Evolutionary conservation across 1,139 yeast genomes (phyloP).

Genomic region (Sporopachydermia cereana): DNA sequence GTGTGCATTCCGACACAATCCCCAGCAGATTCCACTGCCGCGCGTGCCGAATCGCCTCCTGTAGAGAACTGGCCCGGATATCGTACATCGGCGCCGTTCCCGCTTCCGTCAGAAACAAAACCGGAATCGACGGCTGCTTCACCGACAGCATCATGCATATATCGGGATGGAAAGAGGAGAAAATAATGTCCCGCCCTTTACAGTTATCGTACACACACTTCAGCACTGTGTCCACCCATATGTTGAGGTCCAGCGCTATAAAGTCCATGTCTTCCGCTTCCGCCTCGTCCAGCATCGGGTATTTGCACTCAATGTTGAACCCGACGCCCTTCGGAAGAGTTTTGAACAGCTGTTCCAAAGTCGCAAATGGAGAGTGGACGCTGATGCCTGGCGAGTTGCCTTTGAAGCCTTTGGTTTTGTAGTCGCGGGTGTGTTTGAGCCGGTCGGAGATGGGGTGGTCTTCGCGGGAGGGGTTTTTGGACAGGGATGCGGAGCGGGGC

Average conservation of each 20-base stretch:
- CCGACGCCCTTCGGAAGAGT: constrained; percentile 80
- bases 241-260: constrained; percentile 71
- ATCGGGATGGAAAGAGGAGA: constrained; percentile 93
- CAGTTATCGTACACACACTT: constrained; percentile 70
- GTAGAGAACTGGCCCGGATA: constrained; percentile 75
- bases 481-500: constrained; percentile 19
- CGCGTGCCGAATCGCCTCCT: constrained; percentile 85
- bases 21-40: constrained; percentile 89
- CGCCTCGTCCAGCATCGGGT: constrained; percentile 93
- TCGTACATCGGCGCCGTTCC: constrained; percentile 84
- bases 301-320: constrained; percentile 88
- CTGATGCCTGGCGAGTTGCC: constrained; percentile 86
- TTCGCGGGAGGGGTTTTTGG: constrained; percentile 12
- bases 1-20: constrained; percentile 80
- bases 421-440: constrained; percentile 80
- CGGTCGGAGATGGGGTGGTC: constrained; percentile 35
- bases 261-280: constrained; percentile 83
- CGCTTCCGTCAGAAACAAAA: constrained; percentile 77
- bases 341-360: constrained; percentile 71
- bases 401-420: constrained; percentile 77
- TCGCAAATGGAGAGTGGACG: constrained; percentile 86
- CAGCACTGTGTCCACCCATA: constrained; percentile 78
- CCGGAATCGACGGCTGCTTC: constrained; percentile 90
- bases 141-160: constrained; percentile 73
- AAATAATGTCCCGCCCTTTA: constrained; percentile 73